These are phyloP conservation scores for Aureobasidium sp. DNA, from an alignment of 2,329 filamentous ascomycete genomes.

Conservation along the genomic window DNA sequence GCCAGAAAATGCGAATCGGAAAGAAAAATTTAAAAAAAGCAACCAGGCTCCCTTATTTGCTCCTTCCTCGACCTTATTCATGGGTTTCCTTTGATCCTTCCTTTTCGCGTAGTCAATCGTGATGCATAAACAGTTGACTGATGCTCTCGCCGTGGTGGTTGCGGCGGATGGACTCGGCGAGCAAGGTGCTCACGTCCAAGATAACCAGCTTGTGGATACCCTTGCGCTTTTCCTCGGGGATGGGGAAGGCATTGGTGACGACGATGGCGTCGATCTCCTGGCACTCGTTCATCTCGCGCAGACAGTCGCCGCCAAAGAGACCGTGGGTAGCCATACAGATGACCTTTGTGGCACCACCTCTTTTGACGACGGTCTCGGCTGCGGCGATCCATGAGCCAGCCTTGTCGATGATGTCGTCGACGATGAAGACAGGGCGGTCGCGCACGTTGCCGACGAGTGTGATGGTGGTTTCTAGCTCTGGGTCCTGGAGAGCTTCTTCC, in stretches of 20 bases:
- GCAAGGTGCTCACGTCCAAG: conserved; percentile 76
- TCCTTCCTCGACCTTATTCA: not conserved
- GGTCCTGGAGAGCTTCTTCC: conserved; percentile 76
- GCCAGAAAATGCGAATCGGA: not conserved
- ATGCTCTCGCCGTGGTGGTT: conserved; percentile 94
- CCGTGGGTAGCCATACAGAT: conserved; percentile 98
- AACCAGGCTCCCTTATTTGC: not conserved
- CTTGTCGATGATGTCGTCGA: conserved; percentile 99
- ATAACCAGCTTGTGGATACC: conserved; percentile 76
- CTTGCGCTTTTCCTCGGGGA: conserved; percentile 62
- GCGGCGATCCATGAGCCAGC: conserved; percentile 94
- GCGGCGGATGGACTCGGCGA: conserved; percentile 86
- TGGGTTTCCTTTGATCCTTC: not conserved
- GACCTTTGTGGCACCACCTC: conserved; percentile 82
- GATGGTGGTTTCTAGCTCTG: conserved; percentile 84
- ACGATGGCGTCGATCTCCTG: conserved; percentile 90
- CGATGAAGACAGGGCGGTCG: conserved; percentile 80
- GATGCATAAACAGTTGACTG: conserved; percentile 40
- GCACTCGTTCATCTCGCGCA: conserved; percentile 84
- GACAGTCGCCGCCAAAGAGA: conserved; percentile 80
- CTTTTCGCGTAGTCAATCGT: not conserved
- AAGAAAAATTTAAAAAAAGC: not conserved
- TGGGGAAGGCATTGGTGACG: conserved; percentile 95
- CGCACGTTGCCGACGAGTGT: conserved; percentile 94
- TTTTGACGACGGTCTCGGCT: conserved; percentile 91